Evolutionary conservation across 1,284 basidiomycete genomes (phyloP), one percentile per base, ranked within the genome.

Genomic region (Heterobasidion annosum): DNA sequence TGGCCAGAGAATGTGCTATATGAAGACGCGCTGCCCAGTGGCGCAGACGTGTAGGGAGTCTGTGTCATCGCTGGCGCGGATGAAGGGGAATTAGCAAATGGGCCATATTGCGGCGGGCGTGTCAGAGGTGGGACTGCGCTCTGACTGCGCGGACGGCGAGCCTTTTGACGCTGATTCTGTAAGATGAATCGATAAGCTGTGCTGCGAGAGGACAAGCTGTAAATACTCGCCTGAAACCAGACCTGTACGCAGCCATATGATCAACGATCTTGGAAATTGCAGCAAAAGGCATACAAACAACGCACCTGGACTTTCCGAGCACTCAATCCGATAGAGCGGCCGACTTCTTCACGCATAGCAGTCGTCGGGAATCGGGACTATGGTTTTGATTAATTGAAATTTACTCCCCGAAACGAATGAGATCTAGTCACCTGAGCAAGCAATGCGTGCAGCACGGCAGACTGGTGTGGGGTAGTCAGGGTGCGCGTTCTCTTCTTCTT

Each of bases 331-430:
- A 92, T 91, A 34, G 86, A 78, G 42, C 85, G 79, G 9, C 89
- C 89, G 35, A 92, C 87, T 61, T 91, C 85, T 69, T 92, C 89
- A 52, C 89, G 79, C 77, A 88, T 82, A 16, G 86, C 83, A 2
- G 89, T 91, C 3, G 88, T 88, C 2, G 89, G 89, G 68, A 92
- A 92, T 35, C 88, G 85, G 50, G 89, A 91, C 90, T 92, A 56
- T 47, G 47, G 34, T 50, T 40, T 48, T 56, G 19, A 35, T 32
- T 34, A n/a, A 54, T 9, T 40, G 40, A 16, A 34, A 33, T 25
- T 8, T 32, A 44, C 15, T 49, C 49, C n/a, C 15, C 25, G 53
- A 37, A 35, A 13, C 34, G 2, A 13, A 42, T 34, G 35, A 45
- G 47, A 54, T 50, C 54, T 2, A 61, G 63, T 61, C 68, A 91